phyloP scores from a whole-genome alignment of 257 asterid genomes.

The Apocynum venetum region DNA sequence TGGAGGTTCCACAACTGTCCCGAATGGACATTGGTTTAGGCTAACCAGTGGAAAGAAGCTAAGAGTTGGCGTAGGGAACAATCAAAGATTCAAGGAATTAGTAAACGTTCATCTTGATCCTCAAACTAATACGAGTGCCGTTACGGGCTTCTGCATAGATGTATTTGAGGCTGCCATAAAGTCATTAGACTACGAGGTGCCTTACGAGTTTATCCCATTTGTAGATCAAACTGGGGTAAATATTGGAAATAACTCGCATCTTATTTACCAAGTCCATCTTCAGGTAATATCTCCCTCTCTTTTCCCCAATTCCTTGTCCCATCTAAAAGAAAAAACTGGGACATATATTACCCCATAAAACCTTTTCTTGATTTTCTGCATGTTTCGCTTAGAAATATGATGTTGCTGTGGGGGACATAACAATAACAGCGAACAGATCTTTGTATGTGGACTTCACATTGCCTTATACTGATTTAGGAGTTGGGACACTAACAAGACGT shows the following conservation, averaged over 20 bases:
- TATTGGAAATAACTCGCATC: slow-evolving; percentile 28
- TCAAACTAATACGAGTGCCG: slow-evolving; percentile 12
- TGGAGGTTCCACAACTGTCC: slow-evolving; percentile 18
- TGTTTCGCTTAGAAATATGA: slow-evolving; percentile 11
- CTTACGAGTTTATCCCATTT: slow-evolving; percentile 30
- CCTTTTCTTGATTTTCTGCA: too few relatives aligned
- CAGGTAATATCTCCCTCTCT: slow-evolving; percentile 17
- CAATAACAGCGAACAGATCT: slow-evolving; percentile 19
- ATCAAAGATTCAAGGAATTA: slow-evolving; percentile 19
- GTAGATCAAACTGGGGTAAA: neutral
- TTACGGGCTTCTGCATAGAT: slow-evolving; percentile 31
- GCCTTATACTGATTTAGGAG: slow-evolving; percentile 26
- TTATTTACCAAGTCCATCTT: slow-evolving; percentile 20
- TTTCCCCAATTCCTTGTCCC: too few relatives aligned
- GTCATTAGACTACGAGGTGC: slow-evolving; percentile 17
- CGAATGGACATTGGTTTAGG: slow-evolving; percentile 17
- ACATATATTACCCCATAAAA: too few relatives aligned
- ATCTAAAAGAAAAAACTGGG: too few relatives aligned
- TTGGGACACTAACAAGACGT: neutral
- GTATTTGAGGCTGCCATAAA: slow-evolving; percentile 32
- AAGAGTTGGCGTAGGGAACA: slow-evolving; percentile 26
- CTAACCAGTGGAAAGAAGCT: slow-evolving; percentile 6
- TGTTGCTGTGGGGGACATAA: slow-evolving; percentile 30
- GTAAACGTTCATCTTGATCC: slow-evolving; percentile 4
- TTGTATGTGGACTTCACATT: slow-evolving; percentile 25